Percentiles rank a stretch among this genome's conserved stretches.
phyloP scores from a whole-genome alignment of 169 alveolate genomes.

The Neospora caninum region DNA sequence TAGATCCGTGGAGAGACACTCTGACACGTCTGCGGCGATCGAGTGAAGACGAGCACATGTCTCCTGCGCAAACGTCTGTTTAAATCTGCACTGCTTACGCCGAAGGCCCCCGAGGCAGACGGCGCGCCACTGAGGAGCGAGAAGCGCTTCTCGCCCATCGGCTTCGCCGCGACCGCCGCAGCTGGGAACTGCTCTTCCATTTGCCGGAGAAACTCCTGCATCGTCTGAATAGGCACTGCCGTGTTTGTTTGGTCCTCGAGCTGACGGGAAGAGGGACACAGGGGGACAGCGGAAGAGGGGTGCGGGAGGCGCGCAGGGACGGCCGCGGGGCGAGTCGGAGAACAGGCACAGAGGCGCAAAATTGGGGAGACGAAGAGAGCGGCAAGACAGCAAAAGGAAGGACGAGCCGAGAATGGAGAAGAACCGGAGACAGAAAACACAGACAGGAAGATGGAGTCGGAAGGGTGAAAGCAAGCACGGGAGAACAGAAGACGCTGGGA shows the following conservation, averaged over 20 bases:
- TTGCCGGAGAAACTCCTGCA: slow-evolving; percentile 25
- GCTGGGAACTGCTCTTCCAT: slow-evolving; percentile 19
- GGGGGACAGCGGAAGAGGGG: background rate
- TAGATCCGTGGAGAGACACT: background rate
- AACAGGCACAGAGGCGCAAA: background rate
- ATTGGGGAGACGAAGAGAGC: background rate
- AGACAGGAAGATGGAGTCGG: background rate
- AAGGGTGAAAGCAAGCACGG: background rate
- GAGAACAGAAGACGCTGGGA: background rate
- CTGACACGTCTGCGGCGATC: background rate
- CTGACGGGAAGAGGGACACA: background rate
- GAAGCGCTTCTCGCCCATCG: background rate
- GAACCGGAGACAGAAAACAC: no score
- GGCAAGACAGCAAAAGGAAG: background rate
- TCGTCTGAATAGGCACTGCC: background rate
- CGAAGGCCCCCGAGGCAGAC: background rate
- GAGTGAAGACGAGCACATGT: no score
- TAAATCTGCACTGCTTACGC: no score
- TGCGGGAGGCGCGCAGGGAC: no score
- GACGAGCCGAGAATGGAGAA: background rate
- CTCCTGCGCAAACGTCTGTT: no score
- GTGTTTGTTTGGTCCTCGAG: background rate
- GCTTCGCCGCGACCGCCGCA: slow-evolving; percentile 29
- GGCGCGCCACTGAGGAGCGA: background rate
- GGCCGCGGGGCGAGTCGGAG: no score